Base-by-base conservation (phyloP, 1,284 basidiomycete genomes). In the Volvariella surrecta region DNA sequence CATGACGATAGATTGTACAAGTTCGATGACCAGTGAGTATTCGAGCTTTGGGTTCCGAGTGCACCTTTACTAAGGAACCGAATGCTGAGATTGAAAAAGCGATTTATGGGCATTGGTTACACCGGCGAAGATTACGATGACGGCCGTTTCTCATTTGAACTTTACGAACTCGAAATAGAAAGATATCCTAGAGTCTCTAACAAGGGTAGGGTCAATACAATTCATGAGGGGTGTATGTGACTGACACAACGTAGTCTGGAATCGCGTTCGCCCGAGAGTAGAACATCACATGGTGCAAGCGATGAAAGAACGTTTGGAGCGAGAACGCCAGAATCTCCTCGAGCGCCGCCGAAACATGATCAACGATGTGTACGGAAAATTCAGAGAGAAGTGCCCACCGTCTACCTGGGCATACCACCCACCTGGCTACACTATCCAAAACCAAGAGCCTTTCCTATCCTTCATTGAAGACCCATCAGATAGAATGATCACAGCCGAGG, bases 381-480 rank as follows among this genome's bases (percentile, higher is more conserved):
- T 38, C 15, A 16, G 24, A 10, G 30, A 44, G 34, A 31, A 4
- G 13, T 45, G 39, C 20, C 21, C 35, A 15, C 43, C 46, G 3
- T 18, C 28, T 32, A 42, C 44, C 3, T 45, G 46, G 46, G 21
- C 44, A 3, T 48, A 45, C 28, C 22, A 41, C 17, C 46, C 46
- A 18, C 46, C 46, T n/a, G 32, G 34, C 17, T 45, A 31, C 30
- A 43, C 32, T 28, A 16, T 48, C 21, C 20, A 42, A 21, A n/a
- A 20, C 4, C 45, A 38, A 15, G 24, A 34, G 11, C 19, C 46
- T 3, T 22, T 48, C 19, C 6, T 3, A 10, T 38, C 28, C 2
- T 3, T 48, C 11, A 45, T 48, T 18, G 24, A 45, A 19, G 11
- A 35, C 34, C 34, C 34, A 15, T 35, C 34, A 8, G 34, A 35